Evolutionary conservation across 345 rosid genomes (phyloP).

Genomic region (Brassica juncea): DNA sequence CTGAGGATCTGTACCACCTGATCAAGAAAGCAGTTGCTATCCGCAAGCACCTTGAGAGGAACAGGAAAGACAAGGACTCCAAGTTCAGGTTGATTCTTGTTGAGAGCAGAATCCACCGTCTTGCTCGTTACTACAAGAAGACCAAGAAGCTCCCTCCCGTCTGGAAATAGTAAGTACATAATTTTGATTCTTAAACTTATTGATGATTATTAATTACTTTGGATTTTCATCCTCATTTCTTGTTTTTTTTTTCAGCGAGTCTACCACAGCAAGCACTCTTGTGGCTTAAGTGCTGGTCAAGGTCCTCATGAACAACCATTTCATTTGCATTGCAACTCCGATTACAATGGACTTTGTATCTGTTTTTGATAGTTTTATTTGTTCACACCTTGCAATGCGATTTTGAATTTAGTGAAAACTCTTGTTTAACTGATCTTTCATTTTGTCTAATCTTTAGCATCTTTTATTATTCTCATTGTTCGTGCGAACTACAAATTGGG

Average conservation of each 20-base stretch:
- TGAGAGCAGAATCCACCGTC: conserved; percentile 91
- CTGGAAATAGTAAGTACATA: conserved; percentile 75
- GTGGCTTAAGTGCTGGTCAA: conserved; percentile 48
- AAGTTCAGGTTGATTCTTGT: conserved; percentile 87
- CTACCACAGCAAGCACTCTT: conserved; percentile 67
- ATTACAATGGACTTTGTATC: neutral
- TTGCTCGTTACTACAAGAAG: conserved; percentile 95
- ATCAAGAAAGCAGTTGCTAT: conserved; percentile 95
- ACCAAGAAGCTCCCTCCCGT: conserved; percentile 94
- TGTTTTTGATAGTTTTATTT: conserved; percentile 17
- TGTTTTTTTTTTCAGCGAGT: conserved; percentile 48
- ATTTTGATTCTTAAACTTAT: neutral
- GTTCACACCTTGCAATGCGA: neutral
- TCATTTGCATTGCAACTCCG: conserved; percentile 3
- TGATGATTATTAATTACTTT: neutral
- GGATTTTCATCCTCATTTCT: neutral
- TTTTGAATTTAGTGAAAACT: conserved; percentile 13
- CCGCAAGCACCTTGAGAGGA: conserved; percentile 95
- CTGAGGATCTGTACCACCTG: conserved; percentile 86
- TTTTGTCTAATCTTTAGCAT: neutral
- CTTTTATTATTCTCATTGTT: too few species aligned
- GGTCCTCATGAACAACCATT: neutral
- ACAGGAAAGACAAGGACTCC: conserved; percentile 94
- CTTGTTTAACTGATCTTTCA: neutral
- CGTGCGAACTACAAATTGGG: neutral